A percentile compares a stretch with the other conserved stretches of the same genome.
Conservation (phyloP, 1,284 basidiomycete species). For the Coniferiporia weirii region DNA sequence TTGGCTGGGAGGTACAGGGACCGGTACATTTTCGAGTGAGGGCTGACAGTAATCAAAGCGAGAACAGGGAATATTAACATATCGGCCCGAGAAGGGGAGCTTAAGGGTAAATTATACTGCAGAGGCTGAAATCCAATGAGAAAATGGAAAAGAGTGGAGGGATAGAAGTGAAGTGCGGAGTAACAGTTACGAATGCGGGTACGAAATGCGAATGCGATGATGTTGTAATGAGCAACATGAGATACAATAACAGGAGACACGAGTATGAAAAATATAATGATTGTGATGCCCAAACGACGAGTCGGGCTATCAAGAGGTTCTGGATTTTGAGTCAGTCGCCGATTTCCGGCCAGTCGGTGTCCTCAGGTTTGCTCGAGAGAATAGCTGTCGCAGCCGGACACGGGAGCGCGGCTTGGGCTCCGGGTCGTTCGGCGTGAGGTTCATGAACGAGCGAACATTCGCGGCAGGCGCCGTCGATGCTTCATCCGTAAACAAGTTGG, state of each 20-base stretch:
- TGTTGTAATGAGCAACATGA: neutral
- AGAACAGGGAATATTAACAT: neutral
- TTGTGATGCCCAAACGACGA: neutral
- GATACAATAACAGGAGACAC: neutral
- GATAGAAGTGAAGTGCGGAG: neutral
- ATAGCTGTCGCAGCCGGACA: constrained; percentile 11
- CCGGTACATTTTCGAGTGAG: neutral
- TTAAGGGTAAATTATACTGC: neutral
- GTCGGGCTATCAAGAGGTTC: neutral
- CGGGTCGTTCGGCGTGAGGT: constrained; percentile 16
- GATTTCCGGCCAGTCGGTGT: constrained; percentile 1
- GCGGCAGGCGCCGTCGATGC: neutral
- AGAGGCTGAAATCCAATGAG: neutral
- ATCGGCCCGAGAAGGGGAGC: neutral
- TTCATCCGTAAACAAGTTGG: constrained; percentile 5
- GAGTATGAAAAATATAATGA: neutral
- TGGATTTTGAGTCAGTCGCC: neutral
- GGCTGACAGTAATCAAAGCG: neutral
- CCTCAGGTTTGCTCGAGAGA: constrained; percentile 12
- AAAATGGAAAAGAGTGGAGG: neutral
- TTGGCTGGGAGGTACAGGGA: neutral
- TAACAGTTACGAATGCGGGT: neutral
- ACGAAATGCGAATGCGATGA: neutral
- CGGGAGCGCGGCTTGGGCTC: constrained; percentile 5
- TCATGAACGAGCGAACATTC: constrained; percentile 14